These are phyloP conservation scores for Suillus hirtellus DNA, from an alignment of 768 basidiomycete genomes.

Conservation along the genomic window DNA sequence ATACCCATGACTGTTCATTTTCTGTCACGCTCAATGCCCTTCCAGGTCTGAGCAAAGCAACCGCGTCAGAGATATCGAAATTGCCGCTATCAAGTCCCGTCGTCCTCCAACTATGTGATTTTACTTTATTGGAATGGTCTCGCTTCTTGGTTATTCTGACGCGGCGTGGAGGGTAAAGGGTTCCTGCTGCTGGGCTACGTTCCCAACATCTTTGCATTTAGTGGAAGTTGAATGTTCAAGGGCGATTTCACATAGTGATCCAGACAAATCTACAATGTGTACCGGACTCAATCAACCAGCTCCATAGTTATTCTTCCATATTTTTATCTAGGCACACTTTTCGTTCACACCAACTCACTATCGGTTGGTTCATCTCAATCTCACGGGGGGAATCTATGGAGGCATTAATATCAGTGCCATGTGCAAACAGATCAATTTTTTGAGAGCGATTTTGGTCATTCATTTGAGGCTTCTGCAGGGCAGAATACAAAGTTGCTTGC, in stretches of 20 bases:
- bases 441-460: background rate
- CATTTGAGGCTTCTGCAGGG: background rate
- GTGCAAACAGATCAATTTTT: background rate
- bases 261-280: background rate
- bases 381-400: conserved; percentile 3
- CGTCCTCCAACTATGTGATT: conserved; percentile 3
- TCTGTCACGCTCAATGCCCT: background rate
- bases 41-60: conserved; percentile 5
- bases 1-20: background rate
- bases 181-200: background rate
- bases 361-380: conserved; percentile 2
- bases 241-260: background rate
- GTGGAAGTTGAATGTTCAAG: background rate
- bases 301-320: conserved; percentile 4
- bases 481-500: too few relatives aligned
- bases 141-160: background rate
- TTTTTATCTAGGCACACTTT: conserved; percentile 4
- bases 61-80: conserved; percentile 14
- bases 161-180: background rate
- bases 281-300: background rate
- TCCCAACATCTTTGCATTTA: background rate
- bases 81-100: conserved; percentile 8
- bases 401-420: conserved; percentile 2
- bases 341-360: background rate
- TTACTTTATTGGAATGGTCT: background rate